phyloP scores from a whole-genome alignment of 352 stramenopile species.

The Pythium rhizo-oryzae region DNA sequence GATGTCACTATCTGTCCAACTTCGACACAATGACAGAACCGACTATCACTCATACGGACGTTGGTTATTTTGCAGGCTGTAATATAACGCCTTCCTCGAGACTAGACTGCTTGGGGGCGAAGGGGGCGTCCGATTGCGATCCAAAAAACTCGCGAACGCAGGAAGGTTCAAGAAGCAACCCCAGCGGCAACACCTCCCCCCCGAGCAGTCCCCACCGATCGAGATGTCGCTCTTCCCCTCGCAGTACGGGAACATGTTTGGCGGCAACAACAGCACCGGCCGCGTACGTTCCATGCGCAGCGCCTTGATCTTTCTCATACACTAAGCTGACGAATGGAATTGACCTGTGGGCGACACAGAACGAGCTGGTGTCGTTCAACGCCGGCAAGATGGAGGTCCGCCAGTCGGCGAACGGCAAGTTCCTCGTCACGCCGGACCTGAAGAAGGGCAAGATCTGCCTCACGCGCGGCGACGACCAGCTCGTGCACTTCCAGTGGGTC shows the following conservation, averaged over 20 bases:
- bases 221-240: constrained; percentile 63
- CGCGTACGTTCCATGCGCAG: constrained; percentile 38
- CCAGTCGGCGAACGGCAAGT: constrained; percentile 80
- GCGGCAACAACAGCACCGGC: constrained; percentile 51
- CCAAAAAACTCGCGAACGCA: constrained; percentile 19
- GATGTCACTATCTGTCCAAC: neutral
- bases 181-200: neutral
- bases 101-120: neutral
- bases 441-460: constrained; percentile 92
- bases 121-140: constrained; percentile 22
- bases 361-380: constrained; percentile 90
- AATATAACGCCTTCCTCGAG: neutral
- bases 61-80: constrained; percentile 22
- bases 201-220: neutral
- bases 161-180: constrained; percentile 26
- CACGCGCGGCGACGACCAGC: constrained; percentile 86
- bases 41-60: constrained; percentile 21
- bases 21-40: neutral
- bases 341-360: constrained; percentile 33
- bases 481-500: constrained; percentile 94
- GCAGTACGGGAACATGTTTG: constrained; percentile 83
- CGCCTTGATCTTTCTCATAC: too few species aligned
- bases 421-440: constrained; percentile 86
- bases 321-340: too few species aligned
- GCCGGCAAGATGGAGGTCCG: constrained; percentile 89